Evolutionary conservation across 1,284 basidiomycete species (phyloP).

Genomic region (Leccinum cinnamomeum): DNA sequence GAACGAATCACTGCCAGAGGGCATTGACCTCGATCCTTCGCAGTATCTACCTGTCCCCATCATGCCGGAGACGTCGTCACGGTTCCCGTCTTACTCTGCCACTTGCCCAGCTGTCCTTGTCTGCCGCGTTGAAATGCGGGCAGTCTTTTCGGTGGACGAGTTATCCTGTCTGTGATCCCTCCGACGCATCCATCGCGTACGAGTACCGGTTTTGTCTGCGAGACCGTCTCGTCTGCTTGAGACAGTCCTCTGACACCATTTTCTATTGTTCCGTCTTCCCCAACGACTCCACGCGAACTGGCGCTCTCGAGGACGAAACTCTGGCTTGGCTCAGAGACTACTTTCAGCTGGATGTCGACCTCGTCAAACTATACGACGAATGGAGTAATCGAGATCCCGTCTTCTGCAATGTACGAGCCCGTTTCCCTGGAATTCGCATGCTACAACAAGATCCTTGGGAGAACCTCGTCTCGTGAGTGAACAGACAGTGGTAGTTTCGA

Average conservation of each 20-base stretch:
- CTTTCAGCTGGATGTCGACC: conserved; percentile 83
- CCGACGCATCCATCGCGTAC: conserved; percentile 35
- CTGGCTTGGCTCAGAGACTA: conserved; percentile 82
- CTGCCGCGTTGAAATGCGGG: conserved; percentile 74
- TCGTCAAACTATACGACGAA: conserved; percentile 71
- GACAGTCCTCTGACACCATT: conserved; percentile 67
- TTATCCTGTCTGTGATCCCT: conserved; percentile 31
- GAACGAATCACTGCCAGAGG: conserved; percentile 42
- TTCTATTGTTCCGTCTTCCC: conserved; percentile 76
- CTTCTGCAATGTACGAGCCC: conserved; percentile 63
- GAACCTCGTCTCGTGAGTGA: conserved; percentile 82
- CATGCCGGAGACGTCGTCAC: conserved; percentile 56
- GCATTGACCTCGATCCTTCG: conserved; percentile 53
- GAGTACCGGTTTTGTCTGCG: conserved; percentile 76
- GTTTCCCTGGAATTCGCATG: conserved; percentile 72
- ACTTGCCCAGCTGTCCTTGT: conserved; percentile 64
- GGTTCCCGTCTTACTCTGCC: conserved; percentile 69
- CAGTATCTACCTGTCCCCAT: conserved; percentile 56
- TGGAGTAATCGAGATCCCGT: conserved; percentile 80
- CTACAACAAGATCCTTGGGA: conserved; percentile 96
- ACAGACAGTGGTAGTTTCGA: conserved; percentile 6
- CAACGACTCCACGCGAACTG: conserved; percentile 36
- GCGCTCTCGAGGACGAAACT: conserved; percentile 59
- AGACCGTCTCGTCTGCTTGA: conserved; percentile 82
- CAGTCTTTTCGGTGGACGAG: conserved; percentile 80